Evolutionary conservation across 805 yeast genomes (phyloP).

Genomic region (Saturnispora dispora): DNA sequence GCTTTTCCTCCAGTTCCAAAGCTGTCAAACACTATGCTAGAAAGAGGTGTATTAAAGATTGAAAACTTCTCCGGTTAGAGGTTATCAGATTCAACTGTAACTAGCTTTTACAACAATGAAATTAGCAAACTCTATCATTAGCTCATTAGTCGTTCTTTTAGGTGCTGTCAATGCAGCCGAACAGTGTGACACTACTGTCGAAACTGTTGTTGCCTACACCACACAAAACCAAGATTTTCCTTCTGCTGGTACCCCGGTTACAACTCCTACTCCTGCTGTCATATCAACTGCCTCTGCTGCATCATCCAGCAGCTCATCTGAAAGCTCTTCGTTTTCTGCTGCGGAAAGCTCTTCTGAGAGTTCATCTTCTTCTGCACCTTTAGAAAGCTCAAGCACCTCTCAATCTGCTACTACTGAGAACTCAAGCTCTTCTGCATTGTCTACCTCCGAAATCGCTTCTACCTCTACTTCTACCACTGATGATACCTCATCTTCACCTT

Average conservation of each 20-base stretch:
- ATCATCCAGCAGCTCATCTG: slow-evolving; percentile 4
- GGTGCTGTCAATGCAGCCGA: background rate
- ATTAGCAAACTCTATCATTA: background rate
- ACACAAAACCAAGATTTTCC: background rate
- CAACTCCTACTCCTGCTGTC: slow-evolving; percentile 8
- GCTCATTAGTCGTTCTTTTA: background rate
- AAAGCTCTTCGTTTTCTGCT: slow-evolving; percentile 6
- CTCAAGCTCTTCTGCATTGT: background rate
- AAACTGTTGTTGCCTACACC: background rate
- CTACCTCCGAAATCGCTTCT: slow-evolving; percentile 6
- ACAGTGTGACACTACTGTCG: background rate
- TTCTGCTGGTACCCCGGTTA: slow-evolving; percentile 6
- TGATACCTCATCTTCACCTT: slow-evolving; percentile 8
- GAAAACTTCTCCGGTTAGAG: background rate
- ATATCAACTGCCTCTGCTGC: slow-evolving; percentile 8
- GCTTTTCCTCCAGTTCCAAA: background rate
- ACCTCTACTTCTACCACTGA: slow-evolving; percentile 3
- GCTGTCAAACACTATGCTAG: background rate
- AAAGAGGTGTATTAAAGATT: background rate
- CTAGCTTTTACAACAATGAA: background rate
- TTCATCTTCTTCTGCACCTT: background rate
- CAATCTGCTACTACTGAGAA: slow-evolving; percentile 2
- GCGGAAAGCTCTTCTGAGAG: background rate
- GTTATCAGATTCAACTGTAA: background rate
- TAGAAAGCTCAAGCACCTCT: background rate